Evolutionary conservation across 768 basidiomycete species (phyloP).

Genomic region (Termitomyces sp.): DNA sequence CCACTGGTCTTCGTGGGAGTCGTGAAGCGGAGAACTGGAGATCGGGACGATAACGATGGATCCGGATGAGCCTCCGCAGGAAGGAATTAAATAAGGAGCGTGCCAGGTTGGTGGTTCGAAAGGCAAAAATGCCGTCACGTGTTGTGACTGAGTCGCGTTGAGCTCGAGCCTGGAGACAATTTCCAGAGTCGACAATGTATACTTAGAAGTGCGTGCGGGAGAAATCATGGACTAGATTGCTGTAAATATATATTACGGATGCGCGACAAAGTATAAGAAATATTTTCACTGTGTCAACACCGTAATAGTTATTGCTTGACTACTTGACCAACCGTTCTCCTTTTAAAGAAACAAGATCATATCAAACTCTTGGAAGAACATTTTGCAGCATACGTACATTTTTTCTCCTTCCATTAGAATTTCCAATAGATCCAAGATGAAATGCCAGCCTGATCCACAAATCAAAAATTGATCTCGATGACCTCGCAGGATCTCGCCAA

Average conservation of each 20-base stretch:
- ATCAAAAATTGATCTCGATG: background rate
- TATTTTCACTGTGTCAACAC: background rate
- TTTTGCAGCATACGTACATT: background rate
- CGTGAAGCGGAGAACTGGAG: background rate
- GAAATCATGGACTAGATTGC: background rate
- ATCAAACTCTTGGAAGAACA: background rate
- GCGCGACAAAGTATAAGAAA: background rate
- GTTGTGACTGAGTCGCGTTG: constrained; percentile 5
- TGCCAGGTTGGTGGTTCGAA: constrained; percentile 5
- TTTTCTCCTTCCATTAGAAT: background rate
- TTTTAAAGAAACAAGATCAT: background rate
- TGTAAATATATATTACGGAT: background rate
- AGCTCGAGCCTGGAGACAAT: background rate
- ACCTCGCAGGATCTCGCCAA: background rate
- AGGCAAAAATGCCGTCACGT: constrained; percentile 1
- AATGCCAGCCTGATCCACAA: background rate
- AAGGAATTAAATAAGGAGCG: constrained; percentile 2
- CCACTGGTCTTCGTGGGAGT: background rate
- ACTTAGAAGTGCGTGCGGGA: background rate
- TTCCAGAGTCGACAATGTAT: background rate
- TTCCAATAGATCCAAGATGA: background rate
- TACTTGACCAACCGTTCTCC: background rate
- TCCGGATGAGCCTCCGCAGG: constrained; percentile 1
- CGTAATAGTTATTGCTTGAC: background rate
- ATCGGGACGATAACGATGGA: constrained; percentile 5